Evolutionary conservation across 2,329 filamentous ascomycete genomes (phyloP), one percentile per base, ranked within the genome.

Genomic region (Phaeosphaeriaceae sp.): DNA sequence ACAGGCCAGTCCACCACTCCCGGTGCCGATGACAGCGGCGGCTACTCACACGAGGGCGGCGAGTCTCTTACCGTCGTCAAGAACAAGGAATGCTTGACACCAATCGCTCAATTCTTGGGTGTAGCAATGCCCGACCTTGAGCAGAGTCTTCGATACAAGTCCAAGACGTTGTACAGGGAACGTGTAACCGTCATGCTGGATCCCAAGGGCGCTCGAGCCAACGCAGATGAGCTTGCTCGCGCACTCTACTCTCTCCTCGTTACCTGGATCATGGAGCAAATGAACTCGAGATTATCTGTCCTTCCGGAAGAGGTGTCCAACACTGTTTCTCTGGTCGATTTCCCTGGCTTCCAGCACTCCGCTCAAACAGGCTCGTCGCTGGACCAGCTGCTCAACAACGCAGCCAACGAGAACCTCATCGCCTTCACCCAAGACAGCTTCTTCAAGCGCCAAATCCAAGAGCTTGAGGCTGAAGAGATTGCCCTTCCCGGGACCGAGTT

Each of bases 151-250:
- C 93, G 94, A 2, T 97, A 97, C 83, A 96, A 97, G 81, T 98
- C 93, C 21, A 97, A 97, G 84, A 97, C 95, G 68, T 90, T 99
- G 56, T 92, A 96, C 74, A 91, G 93, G 64, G 95, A 99, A 82
- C 90, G 95, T 55, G 95, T 99, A n/a, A 99, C 95, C 0, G 92
- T 99, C 65, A 97, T 99, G 94, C 86, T 99, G 32, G 95, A 99
- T 73, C 92, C 94, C 7, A 89, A 88, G 57, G 95, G 95, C 42
- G 95, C 95, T 48, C 90, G 93, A 52, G 90, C 88, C 42, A 97
- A 97, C 68, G 95, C 95, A 17, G 94, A 98, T 73, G 95, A 98
- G 78, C 86, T 99, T 50, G 94, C 95, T 4, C 87, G 94, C 52
- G 97, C 94, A 0, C 82, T 99, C 0, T 99, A 99, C 80, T 94